A percentile compares a stretch with the other conserved stretches of the same genome.
These are phyloP conservation scores for Teunomyces lycoperdinae DNA, from an alignment of 805 yeast genomes.

Conservation along the genomic window DNA sequence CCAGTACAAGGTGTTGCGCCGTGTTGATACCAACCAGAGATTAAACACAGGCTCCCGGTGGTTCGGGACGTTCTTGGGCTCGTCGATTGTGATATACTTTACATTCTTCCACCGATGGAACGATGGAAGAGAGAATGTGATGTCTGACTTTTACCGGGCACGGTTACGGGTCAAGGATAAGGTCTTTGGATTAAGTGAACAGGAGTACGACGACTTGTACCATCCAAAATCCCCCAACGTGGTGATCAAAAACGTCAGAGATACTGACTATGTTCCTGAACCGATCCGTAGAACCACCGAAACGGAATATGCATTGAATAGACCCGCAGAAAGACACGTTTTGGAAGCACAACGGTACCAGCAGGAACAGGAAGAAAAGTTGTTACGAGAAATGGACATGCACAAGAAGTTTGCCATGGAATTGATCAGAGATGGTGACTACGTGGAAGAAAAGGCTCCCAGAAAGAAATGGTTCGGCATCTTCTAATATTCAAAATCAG, in stretches of 20 bases:
- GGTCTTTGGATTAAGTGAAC: conserved; percentile 53
- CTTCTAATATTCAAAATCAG: conserved; percentile 1
- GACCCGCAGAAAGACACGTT: conserved; percentile 70
- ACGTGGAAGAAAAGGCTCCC: conserved; percentile 3
- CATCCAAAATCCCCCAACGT: conserved; percentile 41
- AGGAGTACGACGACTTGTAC: conserved; percentile 62
- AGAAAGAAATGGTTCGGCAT: conserved; percentile 24
- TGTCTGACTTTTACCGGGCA: conserved; percentile 62
- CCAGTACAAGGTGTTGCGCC: conserved; percentile 66
- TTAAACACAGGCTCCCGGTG: conserved; percentile 61
- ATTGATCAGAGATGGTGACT: conserved; percentile 12
- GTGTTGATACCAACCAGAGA: conserved; percentile 49
- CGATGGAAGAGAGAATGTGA: conserved; percentile 74
- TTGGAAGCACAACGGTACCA: conserved; percentile 70
- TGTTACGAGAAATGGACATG: conserved; percentile 33
- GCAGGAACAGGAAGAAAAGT: conserved; percentile 62
- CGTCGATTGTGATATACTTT: conserved; percentile 52
- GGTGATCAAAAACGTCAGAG: conserved; percentile 43
- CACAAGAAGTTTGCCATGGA: conserved; percentile 21
- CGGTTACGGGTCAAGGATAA: conserved; percentile 56
- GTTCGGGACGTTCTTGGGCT: conserved; percentile 51
- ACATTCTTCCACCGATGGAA: conserved; percentile 82
- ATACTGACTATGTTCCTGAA: conserved; percentile 41
- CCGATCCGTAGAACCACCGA: conserved; percentile 43
- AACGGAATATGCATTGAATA: conserved; percentile 50